These are phyloP conservation scores for Akebia trifoliata DNA, from an alignment of 164 flowering plant genomes.

Conservation along the genomic window DNA sequence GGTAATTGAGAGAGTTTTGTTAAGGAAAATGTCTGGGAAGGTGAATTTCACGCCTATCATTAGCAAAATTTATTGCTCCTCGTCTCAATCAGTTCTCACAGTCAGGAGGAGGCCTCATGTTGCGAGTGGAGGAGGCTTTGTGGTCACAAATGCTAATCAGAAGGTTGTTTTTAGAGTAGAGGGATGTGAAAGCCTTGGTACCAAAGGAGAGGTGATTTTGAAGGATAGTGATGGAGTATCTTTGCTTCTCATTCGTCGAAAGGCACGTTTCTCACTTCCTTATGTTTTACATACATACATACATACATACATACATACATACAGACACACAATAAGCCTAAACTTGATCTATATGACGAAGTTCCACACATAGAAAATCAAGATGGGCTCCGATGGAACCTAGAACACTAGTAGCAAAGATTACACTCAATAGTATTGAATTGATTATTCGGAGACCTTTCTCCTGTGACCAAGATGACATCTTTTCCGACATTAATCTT, in stretches of 20 bases:
- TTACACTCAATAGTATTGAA: no score
- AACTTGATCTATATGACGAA: background rate
- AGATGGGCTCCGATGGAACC: no score
- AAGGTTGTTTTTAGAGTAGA: conserved; percentile 61
- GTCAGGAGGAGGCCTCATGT: conserved; percentile 78
- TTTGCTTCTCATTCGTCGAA: conserved; percentile 60
- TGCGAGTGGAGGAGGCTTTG: conserved; percentile 82
- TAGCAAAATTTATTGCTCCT: conserved; percentile 65
- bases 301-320: no score
- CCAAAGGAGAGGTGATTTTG: conserved; percentile 48
- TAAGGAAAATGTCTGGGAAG: background rate
- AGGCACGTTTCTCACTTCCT: conserved; percentile 32
- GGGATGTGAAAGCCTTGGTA: conserved; percentile 75
- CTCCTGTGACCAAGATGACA: no score
- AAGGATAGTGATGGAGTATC: conserved; percentile 44
- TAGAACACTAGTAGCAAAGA: no score
- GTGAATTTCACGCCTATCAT: conserved; percentile 30
- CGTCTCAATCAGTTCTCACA: conserved; percentile 34
- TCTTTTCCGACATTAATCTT: no score
- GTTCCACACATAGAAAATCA: background rate
- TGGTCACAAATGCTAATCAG: conserved; percentile 58
- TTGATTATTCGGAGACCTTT: no score
- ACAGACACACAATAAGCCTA: background rate
- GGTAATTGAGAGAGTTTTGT: no score
- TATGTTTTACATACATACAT: no score